Evolutionary conservation across 2,329 filamentous ascomycete genomes (phyloP).

Genomic region (Dactylellina parvicollis): DNA sequence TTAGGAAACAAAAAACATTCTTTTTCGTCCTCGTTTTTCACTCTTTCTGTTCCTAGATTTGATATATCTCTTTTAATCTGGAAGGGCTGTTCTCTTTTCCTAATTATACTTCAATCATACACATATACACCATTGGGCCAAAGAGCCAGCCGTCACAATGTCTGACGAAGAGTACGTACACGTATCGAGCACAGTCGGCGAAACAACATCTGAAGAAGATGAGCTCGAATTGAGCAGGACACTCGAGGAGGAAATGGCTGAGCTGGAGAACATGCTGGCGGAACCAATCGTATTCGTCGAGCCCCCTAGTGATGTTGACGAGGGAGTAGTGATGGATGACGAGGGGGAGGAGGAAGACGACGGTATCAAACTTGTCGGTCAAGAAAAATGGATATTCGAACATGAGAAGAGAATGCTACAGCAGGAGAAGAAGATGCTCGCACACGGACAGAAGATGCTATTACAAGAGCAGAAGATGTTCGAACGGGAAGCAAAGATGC

Average conservation of each 20-base stretch:
- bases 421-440: constrained; percentile 46
- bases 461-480: constrained; percentile 39
- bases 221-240: constrained; percentile 30
- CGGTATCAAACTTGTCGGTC: constrained; percentile 30
- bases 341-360: constrained; percentile 38
- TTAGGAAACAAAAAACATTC: not conserved
- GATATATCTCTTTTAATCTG: not conserved
- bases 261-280: constrained; percentile 34
- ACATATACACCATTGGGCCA: not conserved
- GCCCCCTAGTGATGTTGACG: constrained; percentile 1
- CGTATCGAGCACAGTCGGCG: constrained; percentile 14
- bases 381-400: constrained; percentile 52
- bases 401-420: constrained; percentile 47
- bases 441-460: constrained; percentile 37
- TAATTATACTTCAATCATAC: constrained; percentile 1
- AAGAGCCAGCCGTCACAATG: not conserved
- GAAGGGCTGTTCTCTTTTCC: not conserved
- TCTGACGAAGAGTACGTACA: constrained; percentile 26
- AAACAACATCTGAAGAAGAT: constrained; percentile 25
- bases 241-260: constrained; percentile 44
- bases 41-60: not conserved
- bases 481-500: constrained; percentile 41
- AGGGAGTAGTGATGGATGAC: constrained; percentile 25
- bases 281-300: constrained; percentile 37
- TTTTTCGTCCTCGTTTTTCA: not conserved